Evolutionary conservation across 148 eudicot species (phyloP), one percentile per base, ranked within the genome.

Genomic region (Rhododendron ferrugineum): DNA sequence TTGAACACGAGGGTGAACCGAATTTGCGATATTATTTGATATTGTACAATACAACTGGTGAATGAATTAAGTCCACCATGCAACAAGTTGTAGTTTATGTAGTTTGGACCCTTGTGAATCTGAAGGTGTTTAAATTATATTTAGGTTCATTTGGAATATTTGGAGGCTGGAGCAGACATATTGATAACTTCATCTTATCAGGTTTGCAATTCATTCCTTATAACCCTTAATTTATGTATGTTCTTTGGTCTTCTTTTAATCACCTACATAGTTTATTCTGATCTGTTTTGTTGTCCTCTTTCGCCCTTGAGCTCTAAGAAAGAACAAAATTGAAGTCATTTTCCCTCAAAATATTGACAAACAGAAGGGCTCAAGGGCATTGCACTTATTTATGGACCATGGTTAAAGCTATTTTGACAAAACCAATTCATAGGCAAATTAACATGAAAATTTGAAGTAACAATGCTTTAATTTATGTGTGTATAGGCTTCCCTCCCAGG

Each of bases 161-260:
- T 96, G 90, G 98, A 96, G 86, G 98, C 98, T 79, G 98, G 98
- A 79, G 94, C 98, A 16, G 92, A 96, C 78, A 87, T 96, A 86
- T 84, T 96, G 81, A 91, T 96, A 13, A 91, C 96, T 82, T 92
- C 98, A 15, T 96, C 96, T 56, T 96, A 96, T 86, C 98, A 96
- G 98, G 98, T 96, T 68, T 23, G 87, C 30, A 28, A 4, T 30
- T 18, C 40, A 79, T 79, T 79, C n/a, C n/a, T 26, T 58, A 9
- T 36, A 76, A 34, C 56, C 40, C 36, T 82, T 22, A 44, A 64
- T 30, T 52, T 49, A 79, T 46, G 2, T 11, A 4, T 78, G 81
- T 77, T 42, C n/a, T 44, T 40, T 40, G 2, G 30, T 78, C 28
- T 26, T 37, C 62, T 50, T 37, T 30, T 20, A 36, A 77, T 9